Evolutionary conservation across 202 grass and related monocot genomes (phyloP).

Genomic region (Panicum hallii): DNA sequence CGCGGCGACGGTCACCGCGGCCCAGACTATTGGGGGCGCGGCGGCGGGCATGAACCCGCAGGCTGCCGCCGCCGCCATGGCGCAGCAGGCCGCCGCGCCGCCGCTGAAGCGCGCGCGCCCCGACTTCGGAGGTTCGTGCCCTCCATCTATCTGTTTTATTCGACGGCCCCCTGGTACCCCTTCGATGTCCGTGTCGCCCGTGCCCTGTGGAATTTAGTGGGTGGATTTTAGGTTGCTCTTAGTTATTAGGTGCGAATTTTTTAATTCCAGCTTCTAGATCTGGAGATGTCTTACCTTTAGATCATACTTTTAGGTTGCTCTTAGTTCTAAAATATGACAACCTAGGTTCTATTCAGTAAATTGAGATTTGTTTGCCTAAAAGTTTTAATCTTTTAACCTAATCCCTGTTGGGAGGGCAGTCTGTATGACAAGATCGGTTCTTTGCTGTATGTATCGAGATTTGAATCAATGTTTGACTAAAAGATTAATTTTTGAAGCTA

Average conservation of each 20-base stretch:
- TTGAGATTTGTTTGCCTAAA: background rate
- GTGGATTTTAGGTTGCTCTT: background rate
- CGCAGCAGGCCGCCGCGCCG: slow-evolving; percentile 55
- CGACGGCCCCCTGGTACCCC: background rate
- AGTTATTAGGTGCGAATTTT: background rate
- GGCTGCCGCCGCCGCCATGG: slow-evolving; percentile 41
- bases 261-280: slow-evolving; percentile 22
- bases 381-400: background rate
- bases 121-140: slow-evolving; percentile 66
- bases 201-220: background rate
- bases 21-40: slow-evolving; percentile 12
- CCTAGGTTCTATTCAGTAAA: background rate
- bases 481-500: background rate
- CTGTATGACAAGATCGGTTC: background rate
- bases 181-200: background rate
- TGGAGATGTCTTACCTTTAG: background rate
- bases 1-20: background rate
- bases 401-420: background rate
- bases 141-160: background rate
- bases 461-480: background rate
- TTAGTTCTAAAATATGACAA: background rate
- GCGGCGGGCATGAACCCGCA: slow-evolving; percentile 40
- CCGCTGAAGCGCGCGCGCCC: slow-evolving; percentile 84
- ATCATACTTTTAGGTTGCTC: background rate
- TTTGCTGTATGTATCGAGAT: background rate